These are phyloP conservation scores for Sporormia fimetaria DNA, from an alignment of 495 filamentous ascomycete genomes.

Conservation along the genomic window DNA sequence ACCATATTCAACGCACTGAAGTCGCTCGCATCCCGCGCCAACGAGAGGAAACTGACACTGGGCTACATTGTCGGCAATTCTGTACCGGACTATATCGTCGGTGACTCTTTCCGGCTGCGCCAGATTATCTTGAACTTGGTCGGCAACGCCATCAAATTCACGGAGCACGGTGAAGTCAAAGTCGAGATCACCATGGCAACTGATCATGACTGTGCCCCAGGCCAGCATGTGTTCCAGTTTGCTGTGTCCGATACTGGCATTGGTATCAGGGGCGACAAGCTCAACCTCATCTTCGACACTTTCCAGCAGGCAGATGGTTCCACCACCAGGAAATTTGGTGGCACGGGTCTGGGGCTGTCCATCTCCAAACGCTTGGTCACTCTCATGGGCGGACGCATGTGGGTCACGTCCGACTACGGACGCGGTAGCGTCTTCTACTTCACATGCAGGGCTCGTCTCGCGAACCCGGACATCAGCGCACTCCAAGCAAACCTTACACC, in stretches of 20 bases:
- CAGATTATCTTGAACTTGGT: constrained; percentile 86
- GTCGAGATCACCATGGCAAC: constrained; percentile 74
- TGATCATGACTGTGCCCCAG: constrained; percentile 52
- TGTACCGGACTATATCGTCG: constrained; percentile 91
- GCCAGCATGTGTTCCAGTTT: constrained; percentile 92
- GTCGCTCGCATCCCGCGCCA: constrained; percentile 91
- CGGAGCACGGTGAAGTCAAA: constrained; percentile 92
- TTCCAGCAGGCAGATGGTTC: constrained; percentile 99
- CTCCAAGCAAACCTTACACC: constrained; percentile 77
- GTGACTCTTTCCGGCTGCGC: constrained; percentile 90
- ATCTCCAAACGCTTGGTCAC: constrained; percentile 95
- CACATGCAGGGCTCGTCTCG: constrained; percentile 84
- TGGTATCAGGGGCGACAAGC: constrained; percentile 89
- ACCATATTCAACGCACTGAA: constrained; percentile 98
- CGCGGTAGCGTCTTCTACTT: constrained; percentile 95
- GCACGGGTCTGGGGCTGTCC: constrained; percentile 87
- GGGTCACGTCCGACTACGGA: constrained; percentile 90
- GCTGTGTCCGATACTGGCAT: constrained; percentile 96
- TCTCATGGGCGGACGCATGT: constrained; percentile 94
- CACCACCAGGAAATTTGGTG: constrained; percentile 92
- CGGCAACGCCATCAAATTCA: constrained; percentile 89
- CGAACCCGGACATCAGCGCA: constrained; percentile 65
- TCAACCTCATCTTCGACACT: constrained; percentile 96
- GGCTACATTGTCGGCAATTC: constrained; percentile 91
- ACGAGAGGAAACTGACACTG: constrained; percentile 87